Evolutionary conservation across 768 basidiomycete species (phyloP), one percentile per base, ranked within the genome.

Genomic region (Tremella mesenterica): DNA sequence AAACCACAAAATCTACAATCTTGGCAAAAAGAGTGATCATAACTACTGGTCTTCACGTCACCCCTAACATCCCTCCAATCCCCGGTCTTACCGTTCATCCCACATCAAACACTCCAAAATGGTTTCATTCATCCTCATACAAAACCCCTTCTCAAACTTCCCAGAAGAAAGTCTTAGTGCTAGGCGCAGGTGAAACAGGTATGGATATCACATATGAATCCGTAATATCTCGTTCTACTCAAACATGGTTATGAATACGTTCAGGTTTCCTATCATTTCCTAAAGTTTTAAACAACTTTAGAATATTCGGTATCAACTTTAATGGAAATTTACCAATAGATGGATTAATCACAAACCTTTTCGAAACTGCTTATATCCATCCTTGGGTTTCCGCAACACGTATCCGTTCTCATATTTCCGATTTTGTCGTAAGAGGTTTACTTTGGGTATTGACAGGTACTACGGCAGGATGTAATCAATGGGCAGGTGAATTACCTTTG

Each of bases 151-250:
- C 67, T 0, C 78, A 81, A 57, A 70, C 82, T 9, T 41, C 55
- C 13, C 77, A 75, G 23, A 76, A 77, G 57, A 73, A 75, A 21
- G 77, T 83, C 20, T 73, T 83, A 72, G 76, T 83, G 21, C 73
- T 83, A 16, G 82, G 82, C 0, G 79, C 77, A 9, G 82, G 82
- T 1, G 82, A 83, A 65, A 83, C 82, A 4, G 81, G 81, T 1
- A 80, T 81, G 79, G 82, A 83, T 58, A 66, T 83, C 16, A 79
- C 64, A 1, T 76, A 76, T 53, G 74, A 73, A 53, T 58, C 60
- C 0, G 57, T 74, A 48, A 78, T 82, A 58, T 78, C 79, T 0
- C 77, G 77, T 1, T 79, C 81, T 3, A 75, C 76, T 49, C 76
- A 81, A 60, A 79, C 79, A 0, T 76, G 77, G 6, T 70, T 83